phyloP scores from a whole-genome alignment of 176 grass and related monocot species.

The Otatea glauca region DNA sequence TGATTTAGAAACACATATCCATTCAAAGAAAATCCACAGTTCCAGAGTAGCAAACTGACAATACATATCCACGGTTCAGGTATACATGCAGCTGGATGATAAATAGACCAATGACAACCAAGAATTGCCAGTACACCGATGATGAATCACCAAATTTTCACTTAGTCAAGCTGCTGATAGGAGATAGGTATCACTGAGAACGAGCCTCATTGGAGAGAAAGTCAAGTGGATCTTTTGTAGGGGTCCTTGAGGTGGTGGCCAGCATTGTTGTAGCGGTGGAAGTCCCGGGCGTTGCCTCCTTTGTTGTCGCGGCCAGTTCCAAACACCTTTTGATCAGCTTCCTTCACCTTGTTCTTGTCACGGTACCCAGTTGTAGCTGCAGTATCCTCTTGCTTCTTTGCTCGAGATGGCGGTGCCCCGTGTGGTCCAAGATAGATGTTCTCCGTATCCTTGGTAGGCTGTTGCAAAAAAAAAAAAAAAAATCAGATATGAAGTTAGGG shows the following conservation, averaged over 20 bases:
- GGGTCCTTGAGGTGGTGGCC: constrained; percentile 56
- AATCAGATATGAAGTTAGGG: not conserved
- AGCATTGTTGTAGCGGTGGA: constrained; percentile 47
- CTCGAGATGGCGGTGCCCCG: constrained; percentile 69
- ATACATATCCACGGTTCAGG: constrained; percentile 21
- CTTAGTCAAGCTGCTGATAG: constrained; percentile 9
- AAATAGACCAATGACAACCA: not conserved
- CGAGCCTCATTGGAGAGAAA: constrained; percentile 4
- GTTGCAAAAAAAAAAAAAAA: not conserved
- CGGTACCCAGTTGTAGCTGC: constrained; percentile 40
- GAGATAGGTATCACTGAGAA: constrained; percentile 24
- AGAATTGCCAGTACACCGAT: not conserved
- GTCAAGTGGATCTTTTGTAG: constrained; percentile 60
- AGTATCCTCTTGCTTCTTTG: constrained; percentile 66
- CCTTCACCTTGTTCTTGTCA: constrained; percentile 68
- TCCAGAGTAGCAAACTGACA: not conserved
- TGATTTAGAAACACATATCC: not conserved
- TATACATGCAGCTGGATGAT: constrained; percentile 12
- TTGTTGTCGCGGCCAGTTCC: constrained; percentile 57
- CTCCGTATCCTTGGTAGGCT: constrained; percentile 69
- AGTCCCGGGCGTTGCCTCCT: constrained; percentile 49
- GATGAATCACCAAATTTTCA: not conserved
- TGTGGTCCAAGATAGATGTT: constrained; percentile 91
- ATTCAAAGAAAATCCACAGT: constrained; percentile 10
- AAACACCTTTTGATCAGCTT: constrained; percentile 61